A percentile compares a stretch with the other conserved stretches of the same genome.
Evolutionary conservation across 2,329 filamentous ascomycete genomes (phyloP).

Genomic region (Alternaria panax): DNA sequence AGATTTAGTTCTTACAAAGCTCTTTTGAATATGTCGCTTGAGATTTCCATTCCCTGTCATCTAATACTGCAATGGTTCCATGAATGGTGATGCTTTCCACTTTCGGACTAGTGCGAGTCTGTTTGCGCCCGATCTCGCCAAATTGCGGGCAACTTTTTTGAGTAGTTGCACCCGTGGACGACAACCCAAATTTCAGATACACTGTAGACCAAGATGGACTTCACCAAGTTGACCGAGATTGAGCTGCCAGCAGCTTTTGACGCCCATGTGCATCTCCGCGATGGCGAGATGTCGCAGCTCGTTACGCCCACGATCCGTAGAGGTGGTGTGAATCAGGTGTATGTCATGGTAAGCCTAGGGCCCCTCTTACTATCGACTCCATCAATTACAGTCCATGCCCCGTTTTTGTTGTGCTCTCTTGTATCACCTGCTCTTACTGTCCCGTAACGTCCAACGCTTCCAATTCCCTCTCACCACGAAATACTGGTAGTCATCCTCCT

Average conservation of each 20-base stretch:
- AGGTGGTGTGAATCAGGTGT: conserved; percentile 62
- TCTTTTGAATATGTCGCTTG: too few species aligned
- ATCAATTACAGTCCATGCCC: too few species aligned
- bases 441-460: not conserved
- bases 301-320: conserved; percentile 60
- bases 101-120: not conserved
- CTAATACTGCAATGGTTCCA: too few species aligned
- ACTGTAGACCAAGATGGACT: conserved; percentile 35
- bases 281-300: conserved; percentile 60
- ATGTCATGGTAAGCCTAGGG: conserved; percentile 59
- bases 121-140: not conserved
- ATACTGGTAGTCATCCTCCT: not conserved
- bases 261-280: conserved; percentile 61
- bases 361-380: too few species aligned
- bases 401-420: too few species aligned
- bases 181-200: not conserved
- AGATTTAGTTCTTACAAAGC: too few species aligned
- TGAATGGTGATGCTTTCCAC: not conserved
- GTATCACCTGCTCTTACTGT: not conserved
- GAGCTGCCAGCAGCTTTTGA: conserved; percentile 60
- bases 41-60: too few species aligned
- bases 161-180: not conserved
- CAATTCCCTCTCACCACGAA: too few species aligned
- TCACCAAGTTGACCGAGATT: conserved; percentile 53
- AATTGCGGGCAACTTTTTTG: conserved; percentile 1